These are phyloP conservation scores for Porcisia deanei DNA, from an alignment of 208 protist genomes.

Conservation along the genomic window DNA sequence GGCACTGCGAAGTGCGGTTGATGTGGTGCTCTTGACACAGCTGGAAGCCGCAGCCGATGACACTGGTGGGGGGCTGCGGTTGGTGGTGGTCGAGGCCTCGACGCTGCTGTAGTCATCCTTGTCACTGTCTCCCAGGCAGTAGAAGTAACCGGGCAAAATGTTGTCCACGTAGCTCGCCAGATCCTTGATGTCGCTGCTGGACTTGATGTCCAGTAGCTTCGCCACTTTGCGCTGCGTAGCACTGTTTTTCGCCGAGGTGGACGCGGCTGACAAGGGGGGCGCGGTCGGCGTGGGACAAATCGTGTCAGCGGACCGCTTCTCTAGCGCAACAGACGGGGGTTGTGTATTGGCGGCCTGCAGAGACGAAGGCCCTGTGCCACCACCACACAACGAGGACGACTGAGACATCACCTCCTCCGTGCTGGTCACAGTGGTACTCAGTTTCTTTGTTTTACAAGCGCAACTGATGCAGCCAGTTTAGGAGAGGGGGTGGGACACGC, in stretches of 20 bases:
- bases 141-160: conserved; percentile 47
- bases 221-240: conserved; percentile 31
- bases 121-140: conserved; percentile 11
- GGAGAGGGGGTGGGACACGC: neutral
- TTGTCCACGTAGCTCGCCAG: conserved; percentile 67
- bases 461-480: neutral
- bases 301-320: neutral
- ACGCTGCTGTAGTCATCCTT: conserved; percentile 11
- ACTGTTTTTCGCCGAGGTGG: conserved; percentile 11
- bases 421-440: neutral
- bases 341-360: neutral
- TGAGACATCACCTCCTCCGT: neutral
- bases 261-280: neutral
- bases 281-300: neutral
- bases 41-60: neutral
- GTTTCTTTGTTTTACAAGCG: neutral
- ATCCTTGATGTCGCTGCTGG: conserved; percentile 60
- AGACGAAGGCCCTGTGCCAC: neutral
- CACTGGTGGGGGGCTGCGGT: neutral
- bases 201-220: conserved; percentile 60
- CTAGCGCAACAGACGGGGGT: neutral
- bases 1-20: conserved; percentile 40
- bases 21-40: conserved; percentile 3
- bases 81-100: neutral
- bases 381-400: neutral